A percentile compares a stretch with the other conserved stretches of the same genome.
These are phyloP conservation scores for Chlamydomonas schloesseri DNA, from an alignment of 139 green algal genomes.

Conservation along the genomic window DNA sequence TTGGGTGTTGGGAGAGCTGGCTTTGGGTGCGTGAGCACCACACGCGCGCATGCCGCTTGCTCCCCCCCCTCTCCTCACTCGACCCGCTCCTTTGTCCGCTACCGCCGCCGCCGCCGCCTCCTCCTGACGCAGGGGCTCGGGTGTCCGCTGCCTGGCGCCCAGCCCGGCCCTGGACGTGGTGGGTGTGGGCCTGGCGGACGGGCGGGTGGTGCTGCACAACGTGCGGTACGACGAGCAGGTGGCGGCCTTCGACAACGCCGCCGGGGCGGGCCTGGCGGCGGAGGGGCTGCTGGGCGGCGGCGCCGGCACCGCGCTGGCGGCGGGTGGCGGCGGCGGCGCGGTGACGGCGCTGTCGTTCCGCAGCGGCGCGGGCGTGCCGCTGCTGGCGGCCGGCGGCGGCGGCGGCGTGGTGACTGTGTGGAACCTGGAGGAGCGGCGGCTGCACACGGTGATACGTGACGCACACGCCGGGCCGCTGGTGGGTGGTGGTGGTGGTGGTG, in stretches of 20 bases:
- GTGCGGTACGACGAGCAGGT: slow-evolving; percentile 76
- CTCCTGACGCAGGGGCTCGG: slow-evolving; percentile 43
- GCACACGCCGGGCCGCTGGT: slow-evolving; percentile 83
- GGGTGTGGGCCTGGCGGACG: slow-evolving; percentile 90
- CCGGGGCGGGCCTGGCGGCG: slow-evolving; percentile 69
- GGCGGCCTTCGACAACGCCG: slow-evolving; percentile 76
- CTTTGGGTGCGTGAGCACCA: too few relatives aligned
- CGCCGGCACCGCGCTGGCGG: slow-evolving; percentile 22
- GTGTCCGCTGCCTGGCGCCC: slow-evolving; percentile 74
- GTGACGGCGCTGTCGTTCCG: slow-evolving; percentile 44
- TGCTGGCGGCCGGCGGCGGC: slow-evolving; percentile 88
- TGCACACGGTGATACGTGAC: slow-evolving; percentile 83
- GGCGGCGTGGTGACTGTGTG: slow-evolving; percentile 91
- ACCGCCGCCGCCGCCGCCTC: neutral
- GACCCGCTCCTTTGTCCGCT: too few relatives aligned
- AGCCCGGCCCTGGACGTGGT: slow-evolving; percentile 95
- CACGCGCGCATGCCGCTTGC: too few relatives aligned
- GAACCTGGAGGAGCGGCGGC: slow-evolving; percentile 88
- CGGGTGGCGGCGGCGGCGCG: slow-evolving; percentile 19
- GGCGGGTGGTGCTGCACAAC: slow-evolving; percentile 89
- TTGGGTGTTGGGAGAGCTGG: too few relatives aligned
- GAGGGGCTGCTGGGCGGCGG: slow-evolving; percentile 38
- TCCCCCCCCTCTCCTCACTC: neutral
- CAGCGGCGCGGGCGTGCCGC: slow-evolving; percentile 72
- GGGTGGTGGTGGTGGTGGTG: neutral